phyloP scores from a whole-genome alignment of 2,329 filamentous ascomycete species.

The Phaeosphaeriaceae sp. region DNA sequence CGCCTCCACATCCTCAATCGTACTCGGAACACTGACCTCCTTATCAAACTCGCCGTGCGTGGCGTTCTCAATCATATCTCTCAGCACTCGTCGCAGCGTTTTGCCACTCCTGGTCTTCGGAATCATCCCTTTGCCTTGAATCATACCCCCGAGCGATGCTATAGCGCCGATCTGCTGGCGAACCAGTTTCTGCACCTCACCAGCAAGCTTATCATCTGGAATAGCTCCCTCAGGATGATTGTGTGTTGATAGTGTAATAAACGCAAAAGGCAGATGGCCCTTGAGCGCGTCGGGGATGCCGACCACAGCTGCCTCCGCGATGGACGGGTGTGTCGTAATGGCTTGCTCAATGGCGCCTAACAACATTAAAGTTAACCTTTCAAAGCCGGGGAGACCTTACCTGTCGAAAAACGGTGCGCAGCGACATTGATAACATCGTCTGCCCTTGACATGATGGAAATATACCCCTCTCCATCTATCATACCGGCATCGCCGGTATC shows the following conservation, averaged over 20 bases:
- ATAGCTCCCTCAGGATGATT: slow-evolving; percentile 60
- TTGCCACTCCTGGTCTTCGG: slow-evolving; percentile 93
- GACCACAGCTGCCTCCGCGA: slow-evolving; percentile 86
- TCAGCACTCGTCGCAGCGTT: slow-evolving; percentile 80
- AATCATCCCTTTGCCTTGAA: slow-evolving; percentile 85
- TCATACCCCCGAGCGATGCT: slow-evolving; percentile 82
- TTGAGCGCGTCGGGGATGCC: slow-evolving; percentile 86
- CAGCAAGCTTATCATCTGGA: slow-evolving; percentile 57
- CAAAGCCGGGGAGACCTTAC: slow-evolving; percentile 53
- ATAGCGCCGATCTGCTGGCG: slow-evolving; percentile 86
- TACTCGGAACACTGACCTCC: slow-evolving; percentile 77
- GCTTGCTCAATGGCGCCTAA: slow-evolving; percentile 87
- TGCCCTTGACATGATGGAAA: slow-evolving; percentile 67
- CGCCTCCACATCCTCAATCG: slow-evolving; percentile 79
- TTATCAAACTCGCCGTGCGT: slow-evolving; percentile 75
- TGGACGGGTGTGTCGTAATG: slow-evolving; percentile 76
- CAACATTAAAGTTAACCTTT: not conserved
- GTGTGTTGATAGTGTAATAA: slow-evolving; percentile 68
- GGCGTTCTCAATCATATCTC: slow-evolving; percentile 84
- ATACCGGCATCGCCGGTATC: slow-evolving; percentile 92
- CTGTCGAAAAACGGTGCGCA: slow-evolving; percentile 87
- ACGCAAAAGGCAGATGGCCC: slow-evolving; percentile 90
- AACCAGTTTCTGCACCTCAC: slow-evolving; percentile 74
- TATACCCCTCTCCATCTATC: slow-evolving; percentile 75
- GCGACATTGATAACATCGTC: slow-evolving; percentile 98